Percentiles rank a stretch among this genome's conserved stretches.
phyloP scores from a whole-genome alignment of 1,284 basidiomycete genomes.

The Tilletia horrida region DNA sequence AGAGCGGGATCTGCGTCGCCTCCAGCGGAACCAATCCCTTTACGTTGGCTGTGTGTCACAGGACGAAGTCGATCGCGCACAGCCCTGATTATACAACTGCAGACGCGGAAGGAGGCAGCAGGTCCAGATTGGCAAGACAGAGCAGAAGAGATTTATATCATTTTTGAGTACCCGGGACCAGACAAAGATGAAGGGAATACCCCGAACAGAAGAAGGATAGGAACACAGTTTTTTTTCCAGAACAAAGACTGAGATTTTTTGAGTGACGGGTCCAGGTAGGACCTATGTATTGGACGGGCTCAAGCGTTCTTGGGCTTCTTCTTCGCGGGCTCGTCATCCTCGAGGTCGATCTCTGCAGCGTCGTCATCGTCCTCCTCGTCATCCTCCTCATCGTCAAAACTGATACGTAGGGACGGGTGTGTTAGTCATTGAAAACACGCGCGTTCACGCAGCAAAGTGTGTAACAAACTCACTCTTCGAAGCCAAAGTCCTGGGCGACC shows the following conservation, averaged over 20 bases:
- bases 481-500: constrained; percentile 14
- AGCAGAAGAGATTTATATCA: not conserved
- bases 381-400: constrained; percentile 39
- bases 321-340: constrained; percentile 44
- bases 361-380: constrained; percentile 49
- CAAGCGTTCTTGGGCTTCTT: constrained; percentile 46
- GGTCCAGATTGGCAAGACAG: not conserved
- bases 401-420: not conserved
- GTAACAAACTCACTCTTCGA: constrained; percentile 7
- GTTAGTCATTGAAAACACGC: constrained; percentile 24
- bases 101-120: not conserved
- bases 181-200: not conserved
- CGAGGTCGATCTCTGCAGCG: constrained; percentile 48
- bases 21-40: no score
- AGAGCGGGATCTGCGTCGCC: not conserved
- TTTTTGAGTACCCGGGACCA: not conserved
- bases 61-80: no score
- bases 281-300: not conserved
- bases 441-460: constrained; percentile 22
- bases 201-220: not conserved
- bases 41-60: no score
- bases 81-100: not conserved
- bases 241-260: no score
- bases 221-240: not conserved
- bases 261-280: not conserved